A percentile compares a stretch with the other conserved stretches of the same genome.
Evolutionary conservation across 306 rosid species (phyloP).

Genomic region (Oxytropis ochrocephala): DNA sequence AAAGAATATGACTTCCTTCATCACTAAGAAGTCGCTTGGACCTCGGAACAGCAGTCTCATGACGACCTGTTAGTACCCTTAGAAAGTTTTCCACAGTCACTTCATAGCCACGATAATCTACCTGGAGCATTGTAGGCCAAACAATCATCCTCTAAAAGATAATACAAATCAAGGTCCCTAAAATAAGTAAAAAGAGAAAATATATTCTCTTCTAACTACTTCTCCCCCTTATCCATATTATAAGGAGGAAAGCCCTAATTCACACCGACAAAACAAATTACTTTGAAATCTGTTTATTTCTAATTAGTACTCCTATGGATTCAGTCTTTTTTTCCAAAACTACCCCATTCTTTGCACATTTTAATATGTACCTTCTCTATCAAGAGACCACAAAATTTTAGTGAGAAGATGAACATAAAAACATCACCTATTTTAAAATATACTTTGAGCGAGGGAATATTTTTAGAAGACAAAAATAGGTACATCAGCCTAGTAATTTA

Average conservation of each 20-base stretch:
- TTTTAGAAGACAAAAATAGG: not conserved
- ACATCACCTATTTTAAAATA: not conserved
- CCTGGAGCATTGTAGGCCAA: constrained; percentile 44
- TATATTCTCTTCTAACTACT: not conserved
- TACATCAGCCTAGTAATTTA: not conserved
- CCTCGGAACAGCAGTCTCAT: constrained; percentile 86
- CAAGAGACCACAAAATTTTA: not conserved
- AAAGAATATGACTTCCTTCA: constrained; percentile 95
- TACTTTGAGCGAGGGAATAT: not conserved
- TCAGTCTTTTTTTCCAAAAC: too few relatives aligned
- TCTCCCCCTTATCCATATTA: too few relatives aligned
- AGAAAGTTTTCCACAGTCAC: constrained; percentile 82
- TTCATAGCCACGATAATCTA: constrained; percentile 98
- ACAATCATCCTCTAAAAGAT: constrained; percentile 7
- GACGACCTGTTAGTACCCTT: constrained; percentile 87
- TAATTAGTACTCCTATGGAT: too few relatives aligned
- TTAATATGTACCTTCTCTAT: not conserved
- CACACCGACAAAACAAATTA: too few relatives aligned
- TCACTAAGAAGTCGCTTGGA: constrained; percentile 93
- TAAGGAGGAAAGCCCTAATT: too few relatives aligned
- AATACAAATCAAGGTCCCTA: constrained; percentile 2
- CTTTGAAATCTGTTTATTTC: too few relatives aligned
- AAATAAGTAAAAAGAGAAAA: constrained; percentile 6
- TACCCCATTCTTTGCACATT: not conserved
- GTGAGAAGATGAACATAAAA: not conserved